Conservation (phyloP, 129 eudicot species). For the Daucus carota region DH1_v3.0 NC_030381.2:4388501-4389000, state of each 20-base stretch:
- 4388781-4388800: constrained; percentile 46
- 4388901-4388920: constrained; percentile 44
- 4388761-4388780: background rate
- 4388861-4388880: constrained; percentile 22
- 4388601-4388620: too few species aligned
- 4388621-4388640: too few species aligned
- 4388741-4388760: background rate
- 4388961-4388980: background rate
- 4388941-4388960: background rate
- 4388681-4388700: too few species aligned
- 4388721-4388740: constrained; percentile 1
- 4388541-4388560: too few species aligned
- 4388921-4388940: background rate
- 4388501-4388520: too few species aligned
- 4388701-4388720: background rate
- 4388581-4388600: too few species aligned
- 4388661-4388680: too few species aligned
- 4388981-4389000: background rate
- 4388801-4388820: constrained; percentile 37
- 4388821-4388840: constrained; percentile 33
- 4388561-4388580: too few species aligned
- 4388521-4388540: too few species aligned
- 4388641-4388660: too few species aligned
- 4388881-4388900: constrained; percentile 45
- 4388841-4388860: constrained; percentile 37